A percentile compares a stretch with the other conserved stretches of the same genome.
Evolutionary conservation across 257 asterid species (phyloP).

Genomic region (Voacanga thouarsii): DNA sequence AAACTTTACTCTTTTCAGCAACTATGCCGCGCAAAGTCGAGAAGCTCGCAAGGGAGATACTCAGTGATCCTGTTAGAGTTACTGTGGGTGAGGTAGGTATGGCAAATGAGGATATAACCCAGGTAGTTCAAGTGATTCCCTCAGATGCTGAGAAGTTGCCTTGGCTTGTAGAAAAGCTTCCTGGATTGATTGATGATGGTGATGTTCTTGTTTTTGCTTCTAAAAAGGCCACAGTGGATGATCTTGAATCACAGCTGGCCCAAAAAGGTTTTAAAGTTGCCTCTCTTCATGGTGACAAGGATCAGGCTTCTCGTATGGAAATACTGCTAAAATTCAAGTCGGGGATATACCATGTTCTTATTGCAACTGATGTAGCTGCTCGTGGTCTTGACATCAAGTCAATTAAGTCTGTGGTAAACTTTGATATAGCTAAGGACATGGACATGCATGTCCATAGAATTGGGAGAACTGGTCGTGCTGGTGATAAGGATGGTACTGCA

Average conservation of each 20-base stretch:
- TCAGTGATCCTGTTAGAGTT: slow-evolving; percentile 88
- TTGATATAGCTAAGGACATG: slow-evolving; percentile 94
- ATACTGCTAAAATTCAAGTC: slow-evolving; percentile 82
- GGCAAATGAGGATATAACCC: slow-evolving; percentile 98
- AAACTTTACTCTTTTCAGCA: slow-evolving; percentile 92
- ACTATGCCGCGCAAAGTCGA: slow-evolving; percentile 97
- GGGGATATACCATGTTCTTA: slow-evolving; percentile 85
- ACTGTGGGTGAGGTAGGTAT: slow-evolving; percentile 97
- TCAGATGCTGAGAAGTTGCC: slow-evolving; percentile 81
- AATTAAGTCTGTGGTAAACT: slow-evolving; percentile 90
- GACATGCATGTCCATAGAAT: slow-evolving; percentile 99
- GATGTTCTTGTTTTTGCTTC: slow-evolving; percentile 96
- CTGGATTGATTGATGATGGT: slow-evolving; percentile 83
- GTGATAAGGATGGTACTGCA: slow-evolving; percentile 98
- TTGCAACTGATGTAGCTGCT: slow-evolving; percentile 99
- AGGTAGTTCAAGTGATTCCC: slow-evolving; percentile 72
- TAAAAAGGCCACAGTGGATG: slow-evolving; percentile 87
- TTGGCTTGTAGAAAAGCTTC: slow-evolving; percentile 93
- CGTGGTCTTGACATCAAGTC: slow-evolving; percentile 99
- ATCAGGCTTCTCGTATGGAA: slow-evolving; percentile 95
- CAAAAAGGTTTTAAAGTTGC: slow-evolving; percentile 78
- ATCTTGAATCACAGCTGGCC: slow-evolving; percentile 68
- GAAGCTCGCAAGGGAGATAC: slow-evolving; percentile 92
- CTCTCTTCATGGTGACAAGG: slow-evolving; percentile 98
- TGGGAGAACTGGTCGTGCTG: slow-evolving; percentile 99